phyloP scores from a whole-genome alignment of 1,284 basidiomycete genomes.

The Tilletia horrida region DNA sequence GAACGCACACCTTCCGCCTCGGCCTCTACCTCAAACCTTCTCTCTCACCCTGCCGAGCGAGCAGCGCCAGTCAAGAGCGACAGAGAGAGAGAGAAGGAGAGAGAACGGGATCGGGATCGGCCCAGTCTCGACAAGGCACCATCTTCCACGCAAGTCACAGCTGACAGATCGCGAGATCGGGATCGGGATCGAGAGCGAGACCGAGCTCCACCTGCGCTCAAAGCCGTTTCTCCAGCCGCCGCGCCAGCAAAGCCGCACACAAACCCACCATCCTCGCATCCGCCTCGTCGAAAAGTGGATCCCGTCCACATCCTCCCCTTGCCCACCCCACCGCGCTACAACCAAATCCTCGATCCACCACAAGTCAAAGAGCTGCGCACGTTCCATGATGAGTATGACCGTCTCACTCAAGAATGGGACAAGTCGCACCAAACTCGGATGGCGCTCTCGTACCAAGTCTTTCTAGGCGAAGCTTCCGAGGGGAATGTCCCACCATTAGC shows the following conservation, averaged over 20 bases:
- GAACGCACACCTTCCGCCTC: too few species aligned
- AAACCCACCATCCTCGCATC: neutral
- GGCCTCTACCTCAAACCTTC: too few species aligned
- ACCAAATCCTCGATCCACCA: neutral
- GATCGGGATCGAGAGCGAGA: neutral
- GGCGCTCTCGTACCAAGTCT: neutral
- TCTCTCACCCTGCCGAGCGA: too few species aligned
- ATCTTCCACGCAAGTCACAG: neutral
- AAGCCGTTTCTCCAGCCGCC: too few species aligned
- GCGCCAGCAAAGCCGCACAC: neutral
- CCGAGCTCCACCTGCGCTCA: neutral
- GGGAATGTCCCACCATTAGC: neutral
- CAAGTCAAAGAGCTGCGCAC: neutral
- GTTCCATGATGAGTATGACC: conserved; percentile 10
- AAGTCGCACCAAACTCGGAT: neutral
- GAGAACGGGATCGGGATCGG: neutral
- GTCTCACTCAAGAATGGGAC: neutral
- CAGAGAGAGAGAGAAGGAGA: neutral
- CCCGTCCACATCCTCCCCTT: neutral
- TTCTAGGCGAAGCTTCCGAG: too few species aligned
- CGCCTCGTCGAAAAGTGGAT: neutral
- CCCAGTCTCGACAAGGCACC: neutral
- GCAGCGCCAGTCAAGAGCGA: neutral
- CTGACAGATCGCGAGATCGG: neutral
- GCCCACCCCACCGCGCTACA: neutral